phyloP scores from a whole-genome alignment of 257 asterid genomes.

The Solanum tarapatanum region DNA sequence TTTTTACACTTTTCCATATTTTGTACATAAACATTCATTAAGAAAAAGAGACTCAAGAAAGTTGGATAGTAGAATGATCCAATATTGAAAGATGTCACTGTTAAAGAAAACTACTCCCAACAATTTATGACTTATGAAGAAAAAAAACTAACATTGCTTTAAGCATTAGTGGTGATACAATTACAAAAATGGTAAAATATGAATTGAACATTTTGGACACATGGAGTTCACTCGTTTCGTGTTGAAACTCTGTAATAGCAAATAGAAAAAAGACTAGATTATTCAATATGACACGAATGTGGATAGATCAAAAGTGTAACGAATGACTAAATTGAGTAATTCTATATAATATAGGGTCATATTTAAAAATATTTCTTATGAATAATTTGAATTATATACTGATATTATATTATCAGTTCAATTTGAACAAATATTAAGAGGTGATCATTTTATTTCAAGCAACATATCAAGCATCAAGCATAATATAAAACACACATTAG shows the following conservation, averaged over 20 bases:
- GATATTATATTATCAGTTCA: background rate
- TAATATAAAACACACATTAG: too few species aligned
- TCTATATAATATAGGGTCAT: too few species aligned
- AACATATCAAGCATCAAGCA: background rate
- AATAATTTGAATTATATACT: background rate
- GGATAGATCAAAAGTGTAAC: too few species aligned
- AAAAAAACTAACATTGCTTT: background rate
- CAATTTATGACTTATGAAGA: background rate
- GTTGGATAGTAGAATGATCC: background rate
- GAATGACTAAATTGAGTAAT: too few species aligned
- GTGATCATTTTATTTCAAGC: background rate
- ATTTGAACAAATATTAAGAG: too few species aligned
- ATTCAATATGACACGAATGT: too few species aligned
- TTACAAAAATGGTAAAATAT: background rate
- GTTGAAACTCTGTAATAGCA: background rate
- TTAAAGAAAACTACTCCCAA: background rate
- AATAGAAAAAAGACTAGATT: background rate
- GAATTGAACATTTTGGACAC: background rate
- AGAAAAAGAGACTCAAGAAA: background rate
- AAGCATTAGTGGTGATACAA: background rate
- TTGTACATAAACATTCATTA: background rate
- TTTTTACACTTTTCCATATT: too few species aligned
- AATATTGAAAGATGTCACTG: background rate
- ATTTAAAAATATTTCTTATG: background rate
- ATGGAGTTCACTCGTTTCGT: background rate